These are phyloP conservation scores for Gnomoniopsis smithogilvyi DNA, from an alignment of 2,329 filamentous ascomycete species.

Conservation along the genomic window DNA sequence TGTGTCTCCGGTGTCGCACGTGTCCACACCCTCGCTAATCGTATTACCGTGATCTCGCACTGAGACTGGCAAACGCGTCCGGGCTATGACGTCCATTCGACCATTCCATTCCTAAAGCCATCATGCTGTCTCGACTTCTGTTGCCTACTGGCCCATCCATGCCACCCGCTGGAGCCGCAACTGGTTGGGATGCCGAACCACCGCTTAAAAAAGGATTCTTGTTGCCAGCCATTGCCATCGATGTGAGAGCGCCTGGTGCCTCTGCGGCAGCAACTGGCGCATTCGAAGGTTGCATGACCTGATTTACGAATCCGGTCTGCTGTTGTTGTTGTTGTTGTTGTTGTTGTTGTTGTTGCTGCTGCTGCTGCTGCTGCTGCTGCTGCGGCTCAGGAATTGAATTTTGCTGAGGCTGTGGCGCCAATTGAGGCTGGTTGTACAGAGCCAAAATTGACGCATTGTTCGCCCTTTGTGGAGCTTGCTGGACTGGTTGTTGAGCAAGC, in stretches of 20 bases:
- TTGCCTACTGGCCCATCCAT: slow-evolving; percentile 29
- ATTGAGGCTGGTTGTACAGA: slow-evolving; percentile 63
- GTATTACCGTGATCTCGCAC: slow-evolving; percentile 49
- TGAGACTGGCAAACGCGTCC: slow-evolving; percentile 75
- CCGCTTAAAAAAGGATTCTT: slow-evolving; percentile 57
- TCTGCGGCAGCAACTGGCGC: slow-evolving; percentile 31
- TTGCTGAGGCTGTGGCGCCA: slow-evolving; percentile 37
- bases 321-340: slow-evolving; percentile 27
- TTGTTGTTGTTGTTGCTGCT: slow-evolving; percentile 19
- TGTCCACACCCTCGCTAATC: slow-evolving; percentile 3
- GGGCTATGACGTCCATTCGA: slow-evolving; percentile 72
- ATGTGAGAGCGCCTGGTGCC: slow-evolving; percentile 13
- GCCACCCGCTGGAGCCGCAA: slow-evolving; percentile 19
- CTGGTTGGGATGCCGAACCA: slow-evolving; percentile 23
- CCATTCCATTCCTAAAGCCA: slow-evolving; percentile 63
- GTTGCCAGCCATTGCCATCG: slow-evolving; percentile 27
- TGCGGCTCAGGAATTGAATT: slow-evolving; percentile 19
- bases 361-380: slow-evolving; percentile 25
- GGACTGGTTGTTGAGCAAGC: slow-evolving; percentile 23
- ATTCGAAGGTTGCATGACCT: slow-evolving; percentile 20
- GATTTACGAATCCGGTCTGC: slow-evolving; percentile 1
- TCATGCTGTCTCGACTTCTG: slow-evolving; percentile 71
- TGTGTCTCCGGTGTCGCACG: not conserved
- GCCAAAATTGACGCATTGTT: slow-evolving; percentile 76
- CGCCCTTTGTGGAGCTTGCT: slow-evolving; percentile 44